Conservation (phyloP, 192 early-diverging fungal species). For the Umbelopsis vinacea region DNA sequence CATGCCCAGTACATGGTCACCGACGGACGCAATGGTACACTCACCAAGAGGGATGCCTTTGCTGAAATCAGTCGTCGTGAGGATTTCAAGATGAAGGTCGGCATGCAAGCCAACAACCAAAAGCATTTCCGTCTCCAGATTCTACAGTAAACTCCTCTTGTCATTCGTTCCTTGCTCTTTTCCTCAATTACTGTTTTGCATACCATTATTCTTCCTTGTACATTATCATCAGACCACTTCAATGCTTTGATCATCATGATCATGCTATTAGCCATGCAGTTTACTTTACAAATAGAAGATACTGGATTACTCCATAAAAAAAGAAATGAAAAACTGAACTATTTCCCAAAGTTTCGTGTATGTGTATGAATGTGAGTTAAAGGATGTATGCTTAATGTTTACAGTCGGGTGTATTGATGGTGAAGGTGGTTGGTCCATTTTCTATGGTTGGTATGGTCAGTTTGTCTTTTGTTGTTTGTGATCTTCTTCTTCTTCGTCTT, state of each 20-base stretch:
- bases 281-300: conserved; percentile 12
- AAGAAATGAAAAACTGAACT: not conserved
- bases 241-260: conserved; percentile 12
- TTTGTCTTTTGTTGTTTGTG: not conserved
- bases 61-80: conserved; percentile 63
- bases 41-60: conserved; percentile 47
- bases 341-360: not conserved
- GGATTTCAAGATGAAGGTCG: conserved; percentile 68
- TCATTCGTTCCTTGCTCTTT: not conserved
- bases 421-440: no score
- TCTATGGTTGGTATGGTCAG: not conserved
- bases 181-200: conserved; percentile 2
- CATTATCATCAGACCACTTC: conserved; percentile 13
- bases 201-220: conserved; percentile 22
- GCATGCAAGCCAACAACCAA: conserved; percentile 84
- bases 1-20: conserved; percentile 31
- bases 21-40: conserved; percentile 30
- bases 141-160: conserved; percentile 43
- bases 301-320: not conserved
- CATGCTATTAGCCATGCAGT: not conserved
- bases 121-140: conserved; percentile 87
- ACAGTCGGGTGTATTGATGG: no score
- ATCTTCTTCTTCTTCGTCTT: not conserved
- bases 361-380: not conserved
- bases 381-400: not conserved